Conservation (phyloP, 495 filamentous ascomycete genomes). For the Durotheca rogersii region DNA sequence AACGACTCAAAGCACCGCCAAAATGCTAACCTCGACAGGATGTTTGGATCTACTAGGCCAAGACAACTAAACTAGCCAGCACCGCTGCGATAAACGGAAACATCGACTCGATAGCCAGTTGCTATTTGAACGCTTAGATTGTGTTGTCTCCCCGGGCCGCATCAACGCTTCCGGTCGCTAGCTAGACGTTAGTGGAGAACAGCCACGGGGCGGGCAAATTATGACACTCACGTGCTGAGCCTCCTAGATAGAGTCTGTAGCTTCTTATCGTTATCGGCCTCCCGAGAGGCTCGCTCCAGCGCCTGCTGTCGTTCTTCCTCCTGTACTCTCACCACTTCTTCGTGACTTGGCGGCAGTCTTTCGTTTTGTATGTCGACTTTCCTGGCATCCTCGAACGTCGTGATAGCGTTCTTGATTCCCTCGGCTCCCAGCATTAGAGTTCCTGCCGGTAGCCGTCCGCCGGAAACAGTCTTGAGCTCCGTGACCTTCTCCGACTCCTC, state of each 20-base stretch:
- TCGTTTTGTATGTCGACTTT: slow-evolving; percentile 98
- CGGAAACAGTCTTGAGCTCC: slow-evolving; percentile 94
- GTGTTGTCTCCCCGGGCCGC: slow-evolving; percentile 11
- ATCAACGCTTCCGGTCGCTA: slow-evolving; percentile 38
- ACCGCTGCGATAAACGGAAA: slow-evolving; percentile 12
- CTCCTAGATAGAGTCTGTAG: slow-evolving; percentile 81
- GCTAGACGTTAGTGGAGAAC: slow-evolving; percentile 7
- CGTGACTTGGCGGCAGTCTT: slow-evolving; percentile 84
- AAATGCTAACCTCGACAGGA: slow-evolving; percentile 7
- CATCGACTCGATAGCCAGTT: slow-evolving; percentile 13
- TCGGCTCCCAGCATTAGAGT: slow-evolving; percentile 98
- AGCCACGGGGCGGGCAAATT: neutral
- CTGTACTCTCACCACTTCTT: slow-evolving; percentile 79
- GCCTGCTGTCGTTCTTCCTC: slow-evolving; percentile 79
- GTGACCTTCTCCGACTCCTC: slow-evolving; percentile 97
- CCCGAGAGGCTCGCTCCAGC: slow-evolving; percentile 75
- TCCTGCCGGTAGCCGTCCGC: slow-evolving; percentile 88
- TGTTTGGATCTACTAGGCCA: slow-evolving; percentile 25
- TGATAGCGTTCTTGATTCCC: slow-evolving; percentile 99
- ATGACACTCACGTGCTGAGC: slow-evolving; percentile 85
- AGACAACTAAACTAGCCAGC: slow-evolving; percentile 17
- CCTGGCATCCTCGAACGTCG: slow-evolving; percentile 93
- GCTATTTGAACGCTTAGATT: slow-evolving; percentile 12
- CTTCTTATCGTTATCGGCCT: slow-evolving; percentile 88
- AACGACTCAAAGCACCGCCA: slow-evolving; percentile 16